Conservation (phyloP, 164 flowering plant genomes). For the Vitis rotundifolia region DNA sequence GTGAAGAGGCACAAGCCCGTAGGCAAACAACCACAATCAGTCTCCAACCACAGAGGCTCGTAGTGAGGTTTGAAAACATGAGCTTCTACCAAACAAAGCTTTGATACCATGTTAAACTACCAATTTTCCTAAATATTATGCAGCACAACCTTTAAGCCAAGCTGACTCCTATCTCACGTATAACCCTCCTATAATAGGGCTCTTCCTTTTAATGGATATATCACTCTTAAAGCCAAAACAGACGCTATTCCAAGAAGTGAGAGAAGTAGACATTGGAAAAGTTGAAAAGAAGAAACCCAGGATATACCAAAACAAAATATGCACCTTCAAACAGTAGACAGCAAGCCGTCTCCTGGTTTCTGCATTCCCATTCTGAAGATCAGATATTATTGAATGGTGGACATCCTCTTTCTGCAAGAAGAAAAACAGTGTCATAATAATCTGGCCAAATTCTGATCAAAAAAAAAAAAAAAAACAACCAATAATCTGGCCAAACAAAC, state of each 20-base stretch:
- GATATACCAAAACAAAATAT: neutral
- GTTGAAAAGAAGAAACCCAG: neutral
- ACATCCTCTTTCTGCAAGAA: constrained; percentile 93
- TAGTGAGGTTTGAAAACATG: no score
- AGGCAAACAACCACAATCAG: no score
- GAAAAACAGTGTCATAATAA: constrained; percentile 2
- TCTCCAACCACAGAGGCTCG: no score
- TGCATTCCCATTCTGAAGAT: constrained; percentile 98
- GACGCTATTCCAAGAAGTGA: neutral
- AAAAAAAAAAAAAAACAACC: neutral
- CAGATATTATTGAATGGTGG: constrained; percentile 97
- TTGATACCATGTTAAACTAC: no score
- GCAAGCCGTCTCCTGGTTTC: constrained; percentile 99
- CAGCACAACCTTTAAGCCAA: no score
- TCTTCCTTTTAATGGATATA: no score
- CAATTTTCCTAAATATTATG: no score
- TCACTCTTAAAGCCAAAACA: neutral
- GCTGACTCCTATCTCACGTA: no score
- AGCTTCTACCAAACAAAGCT: no score
- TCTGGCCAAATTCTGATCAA: neutral
- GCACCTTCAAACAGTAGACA: constrained; percentile 97
- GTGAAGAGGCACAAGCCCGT: no score
- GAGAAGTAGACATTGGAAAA: neutral
- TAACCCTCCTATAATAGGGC: no score
- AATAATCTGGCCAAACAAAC: neutral